These are phyloP conservation scores for Apium graveolens DNA, from an alignment of 129 eudicot species.

Conservation along the genomic window DNA sequence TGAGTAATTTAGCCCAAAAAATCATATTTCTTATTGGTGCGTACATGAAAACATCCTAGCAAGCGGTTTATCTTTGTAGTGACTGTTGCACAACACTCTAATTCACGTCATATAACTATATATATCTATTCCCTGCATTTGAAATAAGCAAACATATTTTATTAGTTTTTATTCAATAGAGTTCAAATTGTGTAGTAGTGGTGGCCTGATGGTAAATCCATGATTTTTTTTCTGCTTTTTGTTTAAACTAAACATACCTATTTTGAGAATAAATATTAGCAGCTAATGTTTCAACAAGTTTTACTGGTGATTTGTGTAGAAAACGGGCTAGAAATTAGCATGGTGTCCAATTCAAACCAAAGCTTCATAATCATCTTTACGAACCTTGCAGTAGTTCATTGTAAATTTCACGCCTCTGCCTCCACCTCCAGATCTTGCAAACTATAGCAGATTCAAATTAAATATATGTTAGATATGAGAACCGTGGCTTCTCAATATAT, in stretches of 20 bases:
- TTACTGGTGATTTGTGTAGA: background rate
- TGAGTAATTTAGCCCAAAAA: no score
- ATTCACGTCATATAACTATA: no score
- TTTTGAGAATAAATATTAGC: background rate
- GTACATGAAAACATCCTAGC: no score
- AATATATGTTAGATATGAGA: background rate
- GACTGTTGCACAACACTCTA: no score
- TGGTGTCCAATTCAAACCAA: background rate
- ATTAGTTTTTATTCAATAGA: background rate
- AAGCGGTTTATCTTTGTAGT: no score
- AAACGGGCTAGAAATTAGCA: background rate
- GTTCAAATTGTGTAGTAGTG: background rate
- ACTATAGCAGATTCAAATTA: background rate
- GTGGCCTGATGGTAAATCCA: background rate
- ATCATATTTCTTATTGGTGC: no score
- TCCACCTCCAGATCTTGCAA: background rate
- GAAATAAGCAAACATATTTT: no score
- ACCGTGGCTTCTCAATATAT: background rate
- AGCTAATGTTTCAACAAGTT: background rate
- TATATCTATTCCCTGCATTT: no score
- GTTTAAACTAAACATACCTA: background rate
- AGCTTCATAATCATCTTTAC: background rate
- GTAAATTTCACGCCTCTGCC: background rate
- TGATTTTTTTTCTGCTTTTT: background rate
- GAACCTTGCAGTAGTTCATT: background rate